A percentile compares a stretch with the other conserved stretches of the same genome.
These are phyloP conservation scores for Alopecurus myosuroides DNA, from an alignment of 176 grass and related monocot species.

Conservation along the genomic window DNA sequence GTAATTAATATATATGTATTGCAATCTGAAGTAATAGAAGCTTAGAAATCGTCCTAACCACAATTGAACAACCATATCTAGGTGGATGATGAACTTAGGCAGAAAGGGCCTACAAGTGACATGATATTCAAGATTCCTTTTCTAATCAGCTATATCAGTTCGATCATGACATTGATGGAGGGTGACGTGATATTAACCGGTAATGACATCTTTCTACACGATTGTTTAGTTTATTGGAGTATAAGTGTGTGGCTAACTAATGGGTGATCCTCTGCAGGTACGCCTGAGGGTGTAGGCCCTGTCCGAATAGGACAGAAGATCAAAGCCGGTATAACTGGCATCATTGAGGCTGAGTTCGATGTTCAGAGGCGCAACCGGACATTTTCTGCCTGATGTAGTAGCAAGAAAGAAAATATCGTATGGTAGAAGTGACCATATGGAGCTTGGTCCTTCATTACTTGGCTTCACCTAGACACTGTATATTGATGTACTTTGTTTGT, in stretches of 20 bases:
- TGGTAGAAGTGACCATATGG: not conserved
- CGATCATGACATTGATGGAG: constrained; percentile 85
- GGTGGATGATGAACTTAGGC: constrained; percentile 84
- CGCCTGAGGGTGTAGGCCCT: constrained; percentile 84
- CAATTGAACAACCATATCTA: constrained; percentile 13
- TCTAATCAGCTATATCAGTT: constrained; percentile 94
- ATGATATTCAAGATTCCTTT: constrained; percentile 97
- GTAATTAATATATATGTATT: no score
- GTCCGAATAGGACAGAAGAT: constrained; percentile 82
- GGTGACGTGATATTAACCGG: constrained; percentile 95
- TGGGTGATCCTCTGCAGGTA: constrained; percentile 41
- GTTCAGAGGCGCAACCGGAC: constrained; percentile 59
- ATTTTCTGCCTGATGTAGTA: constrained; percentile 40
- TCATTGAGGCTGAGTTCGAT: constrained; percentile 86
- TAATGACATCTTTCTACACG: constrained; percentile 4
- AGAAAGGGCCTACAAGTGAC: constrained; percentile 88
- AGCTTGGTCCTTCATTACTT: not conserved
- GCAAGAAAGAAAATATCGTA: constrained; percentile 8
- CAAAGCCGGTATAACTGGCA: constrained; percentile 86
- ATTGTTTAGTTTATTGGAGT: not conserved
- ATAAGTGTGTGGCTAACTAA: not conserved
- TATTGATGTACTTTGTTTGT: not conserved
- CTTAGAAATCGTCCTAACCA: not conserved
- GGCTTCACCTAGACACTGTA: not conserved
- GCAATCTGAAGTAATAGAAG: not conserved